Base-by-base conservation (phyloP, 768 basidiomycete species). In the Lentinus tigrinus region DNA sequence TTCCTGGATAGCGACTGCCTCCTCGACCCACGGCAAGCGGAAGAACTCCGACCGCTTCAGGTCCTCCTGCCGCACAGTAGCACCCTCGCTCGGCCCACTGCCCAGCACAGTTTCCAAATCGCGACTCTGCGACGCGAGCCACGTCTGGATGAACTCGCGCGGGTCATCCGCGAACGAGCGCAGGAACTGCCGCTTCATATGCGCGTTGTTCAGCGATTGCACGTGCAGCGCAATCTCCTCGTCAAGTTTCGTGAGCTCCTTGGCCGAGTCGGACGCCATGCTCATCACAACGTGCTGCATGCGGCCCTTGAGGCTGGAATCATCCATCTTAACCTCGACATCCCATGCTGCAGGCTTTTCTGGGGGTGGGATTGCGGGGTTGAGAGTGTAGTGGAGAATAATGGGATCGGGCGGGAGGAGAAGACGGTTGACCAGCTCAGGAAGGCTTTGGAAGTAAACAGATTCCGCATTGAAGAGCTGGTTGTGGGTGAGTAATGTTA, bases 101-200 rank as follows among this genome's bases (percentile, higher is more conserved):
- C 93, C 93, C n/a, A 97, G 78, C 56, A 95, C 80, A 56, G 84
- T 89, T 74, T 95, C 93, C 43, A 98, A 72, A 73, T 98, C 95
- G 14, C 93, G 82, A 47, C 93, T 91, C 70, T 98, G 95, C 2
- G 91, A 94, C 64, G 90, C 89, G 17, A 98, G 71, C 93, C 93
- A 97, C 3, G 85, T 89, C 67, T 95, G 89, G 55, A 95, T 89
- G 69, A 98, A 91, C 62, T 80, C 78, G 6, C 85, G 78, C 8
- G 95, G 92, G 48, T 94, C 84, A 0, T 82, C 75, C 13, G 92
- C 85, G 68, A 97, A 97, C 1, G 85, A 84, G 61, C 85, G 81
- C 42, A 98, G 74, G 73, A 98, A 98, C 8, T 91, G 88, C 23
- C 87, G 81, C 72, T 95, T 96, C 62, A 92, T 79, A 66, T 93